Evolutionary conservation across 2,329 filamentous ascomycete species (phyloP).

Genomic region (Claviceps cyperi): DNA sequence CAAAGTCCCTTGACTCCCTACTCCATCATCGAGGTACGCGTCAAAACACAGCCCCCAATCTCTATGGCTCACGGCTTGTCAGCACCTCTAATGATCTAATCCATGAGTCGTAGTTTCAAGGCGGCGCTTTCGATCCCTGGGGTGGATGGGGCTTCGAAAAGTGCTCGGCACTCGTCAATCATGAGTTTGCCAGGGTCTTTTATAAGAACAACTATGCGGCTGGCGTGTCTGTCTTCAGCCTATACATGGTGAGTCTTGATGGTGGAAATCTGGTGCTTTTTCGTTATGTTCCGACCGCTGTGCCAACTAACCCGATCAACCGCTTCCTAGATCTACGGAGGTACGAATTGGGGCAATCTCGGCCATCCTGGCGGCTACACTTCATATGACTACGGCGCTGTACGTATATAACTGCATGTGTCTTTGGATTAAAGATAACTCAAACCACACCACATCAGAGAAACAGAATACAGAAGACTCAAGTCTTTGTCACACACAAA

Average conservation of each 20-base stretch:
- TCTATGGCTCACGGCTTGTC: background rate
- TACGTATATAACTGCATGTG: constrained; percentile 9
- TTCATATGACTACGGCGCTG: constrained; percentile 39
- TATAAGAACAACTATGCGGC: constrained; percentile 62
- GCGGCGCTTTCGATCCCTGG: constrained; percentile 59
- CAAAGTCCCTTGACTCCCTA: constrained; percentile 54
- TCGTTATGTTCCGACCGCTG: background rate
- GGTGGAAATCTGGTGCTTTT: background rate
- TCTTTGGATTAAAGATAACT: constrained; percentile 6
- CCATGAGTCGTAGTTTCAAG: constrained; percentile 40
- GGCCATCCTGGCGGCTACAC: constrained; percentile 54
- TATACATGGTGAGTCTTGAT: constrained; percentile 50
- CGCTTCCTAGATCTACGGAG: constrained; percentile 44
- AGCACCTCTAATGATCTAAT: background rate
- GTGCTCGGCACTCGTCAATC: constrained; percentile 50
- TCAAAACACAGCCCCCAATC: background rate
- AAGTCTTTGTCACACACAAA: background rate
- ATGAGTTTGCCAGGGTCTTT: constrained; percentile 65
- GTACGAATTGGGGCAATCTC: constrained; percentile 74
- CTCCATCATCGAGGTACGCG: constrained; percentile 39
- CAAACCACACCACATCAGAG: background rate
- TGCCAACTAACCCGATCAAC: background rate
- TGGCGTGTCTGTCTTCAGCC: constrained; percentile 51
- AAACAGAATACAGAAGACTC: constrained; percentile 8
- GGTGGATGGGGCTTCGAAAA: constrained; percentile 55